A percentile compares a stretch with the other conserved stretches of the same genome.
These are phyloP conservation scores for Coniferiporia sulphurascens DNA, from an alignment of 1,284 basidiomycete genomes.

Conservation along the genomic window DNA sequence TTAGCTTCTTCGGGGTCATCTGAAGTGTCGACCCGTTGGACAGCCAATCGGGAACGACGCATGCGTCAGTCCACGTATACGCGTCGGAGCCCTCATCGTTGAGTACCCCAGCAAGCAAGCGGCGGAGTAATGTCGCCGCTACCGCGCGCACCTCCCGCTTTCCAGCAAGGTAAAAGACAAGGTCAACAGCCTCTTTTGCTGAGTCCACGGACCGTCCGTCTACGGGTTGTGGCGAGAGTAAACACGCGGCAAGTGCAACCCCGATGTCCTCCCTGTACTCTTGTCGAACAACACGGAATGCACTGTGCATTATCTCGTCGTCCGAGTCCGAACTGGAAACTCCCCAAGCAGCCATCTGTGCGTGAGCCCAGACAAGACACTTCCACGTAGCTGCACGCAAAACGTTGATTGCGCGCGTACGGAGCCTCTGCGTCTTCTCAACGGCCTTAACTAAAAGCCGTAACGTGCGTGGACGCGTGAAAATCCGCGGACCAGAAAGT, in stretches of 20 bases:
- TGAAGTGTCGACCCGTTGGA: slow-evolving; percentile 2
- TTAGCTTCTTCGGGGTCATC: background rate
- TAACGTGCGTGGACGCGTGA: slow-evolving; percentile 8
- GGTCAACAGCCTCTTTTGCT: background rate
- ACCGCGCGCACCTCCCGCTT: background rate
- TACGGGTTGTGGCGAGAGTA: background rate
- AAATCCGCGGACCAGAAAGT: slow-evolving; percentile 11
- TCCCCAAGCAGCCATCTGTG: slow-evolving; percentile 2
- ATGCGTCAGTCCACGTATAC: slow-evolving; percentile 2
- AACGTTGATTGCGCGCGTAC: background rate
- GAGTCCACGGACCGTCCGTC: background rate
- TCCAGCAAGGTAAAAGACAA: background rate
- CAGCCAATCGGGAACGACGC: slow-evolving; percentile 8
- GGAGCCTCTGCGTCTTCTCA: slow-evolving; percentile 2
- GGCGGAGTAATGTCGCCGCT: background rate
- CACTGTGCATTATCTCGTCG: background rate
- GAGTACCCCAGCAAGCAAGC: slow-evolving; percentile 3
- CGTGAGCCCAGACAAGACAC: slow-evolving; percentile 12
- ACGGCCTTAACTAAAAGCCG: slow-evolving; percentile 10
- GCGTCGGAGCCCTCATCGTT: background rate
- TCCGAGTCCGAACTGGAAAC: background rate
- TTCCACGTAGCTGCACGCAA: slow-evolving; percentile 7
- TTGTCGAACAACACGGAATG: slow-evolving; percentile 2
- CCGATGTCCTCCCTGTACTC: slow-evolving; percentile 8
- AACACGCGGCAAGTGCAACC: background rate